Percentiles rank a stretch among this genome's conserved stretches.
phyloP scores from a whole-genome alignment of 2,329 filamentous ascomycete genomes.

The Cytospora leucostoma region DNA sequence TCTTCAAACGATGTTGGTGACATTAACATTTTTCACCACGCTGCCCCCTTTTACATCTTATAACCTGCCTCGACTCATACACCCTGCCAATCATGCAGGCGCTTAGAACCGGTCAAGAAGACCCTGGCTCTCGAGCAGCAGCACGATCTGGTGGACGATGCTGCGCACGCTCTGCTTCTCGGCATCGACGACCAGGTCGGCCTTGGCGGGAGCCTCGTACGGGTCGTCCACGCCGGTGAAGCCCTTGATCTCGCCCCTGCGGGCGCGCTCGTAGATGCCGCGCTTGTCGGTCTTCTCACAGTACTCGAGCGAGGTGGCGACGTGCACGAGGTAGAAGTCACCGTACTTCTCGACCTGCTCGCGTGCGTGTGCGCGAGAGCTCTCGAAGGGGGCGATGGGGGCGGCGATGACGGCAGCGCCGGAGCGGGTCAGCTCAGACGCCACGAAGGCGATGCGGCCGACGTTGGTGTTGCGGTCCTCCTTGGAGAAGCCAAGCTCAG shows the following conservation, averaged over 20 bases:
- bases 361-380: conserved; percentile 72
- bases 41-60: background rate
- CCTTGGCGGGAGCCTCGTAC: conserved; percentile 81
- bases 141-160: conserved; percentile 94
- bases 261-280: conserved; percentile 82
- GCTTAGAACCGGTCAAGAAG: conserved; percentile 71
- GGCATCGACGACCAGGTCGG: conserved; percentile 81
- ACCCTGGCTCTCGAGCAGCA: conserved; percentile 86
- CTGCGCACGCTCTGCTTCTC: conserved; percentile 87
- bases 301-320: conserved; percentile 88
- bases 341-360: conserved; percentile 87
- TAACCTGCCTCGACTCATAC: background rate
- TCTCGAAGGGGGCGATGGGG: conserved; percentile 91
- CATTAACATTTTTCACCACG: background rate
- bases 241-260: conserved; percentile 89
- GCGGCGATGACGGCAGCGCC: conserved; percentile 95
- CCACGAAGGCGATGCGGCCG: conserved; percentile 92
- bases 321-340: conserved; percentile 92
- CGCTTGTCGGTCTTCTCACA: conserved; percentile 94
- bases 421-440: conserved; percentile 88
- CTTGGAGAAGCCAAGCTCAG: conserved; percentile 91
- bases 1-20: background rate
- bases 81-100: background rate
- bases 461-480: conserved; percentile 95
- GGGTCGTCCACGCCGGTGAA: conserved; percentile 99